These are phyloP conservation scores for Aspergillus pseudotamarii DNA, from an alignment of 2,329 filamentous ascomycete species.

Conservation along the genomic window DNA sequence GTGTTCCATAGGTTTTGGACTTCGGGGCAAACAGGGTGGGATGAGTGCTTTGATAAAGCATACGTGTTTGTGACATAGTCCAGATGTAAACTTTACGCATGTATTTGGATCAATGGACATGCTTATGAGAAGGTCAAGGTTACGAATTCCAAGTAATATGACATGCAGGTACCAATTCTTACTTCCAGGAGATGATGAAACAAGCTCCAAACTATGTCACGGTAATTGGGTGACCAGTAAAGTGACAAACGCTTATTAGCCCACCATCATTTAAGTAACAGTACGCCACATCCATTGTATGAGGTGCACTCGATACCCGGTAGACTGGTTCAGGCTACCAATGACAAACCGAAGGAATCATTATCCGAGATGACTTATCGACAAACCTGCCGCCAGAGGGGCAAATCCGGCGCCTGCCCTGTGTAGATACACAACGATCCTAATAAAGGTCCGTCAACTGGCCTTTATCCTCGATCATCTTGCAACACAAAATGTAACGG, in stretches of 20 bases:
- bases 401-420: background rate
- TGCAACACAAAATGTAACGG: no score
- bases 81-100: background rate
- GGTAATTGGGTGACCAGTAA: no score
- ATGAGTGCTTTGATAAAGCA: slow-evolving; percentile 8
- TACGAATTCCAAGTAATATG: background rate
- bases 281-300: background rate
- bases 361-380: background rate
- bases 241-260: no score
- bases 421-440: no score
- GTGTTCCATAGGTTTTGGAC: slow-evolving; percentile 8
- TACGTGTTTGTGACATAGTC: slow-evolving; percentile 11
- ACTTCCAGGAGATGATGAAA: background rate
- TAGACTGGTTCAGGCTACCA: background rate
- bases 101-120: background rate
- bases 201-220: background rate
- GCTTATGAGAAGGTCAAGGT: background rate
- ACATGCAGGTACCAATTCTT: background rate
- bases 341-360: background rate
- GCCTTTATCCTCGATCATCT: no score
- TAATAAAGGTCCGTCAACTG: no score
- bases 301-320: background rate
- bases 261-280: background rate
- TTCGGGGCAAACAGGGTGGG: slow-evolving; percentile 4
- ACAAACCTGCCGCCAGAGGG: background rate